Base-by-base conservation (phyloP, 1,139 yeast genomes). In the Blastobotrys malaysiensis region DNA sequence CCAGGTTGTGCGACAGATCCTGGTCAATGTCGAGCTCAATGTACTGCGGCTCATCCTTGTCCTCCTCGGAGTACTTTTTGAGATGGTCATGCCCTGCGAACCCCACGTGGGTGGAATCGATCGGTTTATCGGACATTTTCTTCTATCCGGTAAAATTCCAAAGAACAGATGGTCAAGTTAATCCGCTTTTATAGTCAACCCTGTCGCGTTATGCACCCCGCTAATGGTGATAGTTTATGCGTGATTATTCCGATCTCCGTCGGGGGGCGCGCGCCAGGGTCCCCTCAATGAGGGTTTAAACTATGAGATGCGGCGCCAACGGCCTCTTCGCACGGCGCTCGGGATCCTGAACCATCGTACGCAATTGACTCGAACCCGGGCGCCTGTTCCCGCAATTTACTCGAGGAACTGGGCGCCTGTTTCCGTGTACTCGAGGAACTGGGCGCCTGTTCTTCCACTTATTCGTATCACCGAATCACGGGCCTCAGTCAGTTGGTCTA, bases 1-100 rank as follows among this genome's bases (percentile, higher is more conserved):
- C 52, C n/a, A 57, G 51, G 21, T 57, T 53, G 16, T 59, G 56
- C 45, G 52, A 11, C 39, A n/a, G 16, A 7, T 31, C 39, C 6
- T 31, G 39, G 39, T 31, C 39, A 7, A 31, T 31, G 39, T 31
- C 39, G 16, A 31, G 39, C 39, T 31, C 39, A 16, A 31, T 11
- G 39, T 13, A 31, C 7, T 31, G 39, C 39, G 3, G 16, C 6
- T 31, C 39, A 2, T 31, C 39, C 16, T 31, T 31, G 16, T 31
- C 16, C 11, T 31, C 39, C 26, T 22, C 26, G 26, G 26, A 9
- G 39, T 13, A 31, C 39, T 31, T 31, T 3, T n/a, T 13, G 16
- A 31, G 39, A 11, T 31, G 39, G n/a, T 31, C 39, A 14, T 31
- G 13, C 16, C n/a, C 16, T 3, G 39, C 39, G n/a, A 31, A 31